Conservation (phyloP, 129 eudicot species). For the Lonicera japonica region DNA sequence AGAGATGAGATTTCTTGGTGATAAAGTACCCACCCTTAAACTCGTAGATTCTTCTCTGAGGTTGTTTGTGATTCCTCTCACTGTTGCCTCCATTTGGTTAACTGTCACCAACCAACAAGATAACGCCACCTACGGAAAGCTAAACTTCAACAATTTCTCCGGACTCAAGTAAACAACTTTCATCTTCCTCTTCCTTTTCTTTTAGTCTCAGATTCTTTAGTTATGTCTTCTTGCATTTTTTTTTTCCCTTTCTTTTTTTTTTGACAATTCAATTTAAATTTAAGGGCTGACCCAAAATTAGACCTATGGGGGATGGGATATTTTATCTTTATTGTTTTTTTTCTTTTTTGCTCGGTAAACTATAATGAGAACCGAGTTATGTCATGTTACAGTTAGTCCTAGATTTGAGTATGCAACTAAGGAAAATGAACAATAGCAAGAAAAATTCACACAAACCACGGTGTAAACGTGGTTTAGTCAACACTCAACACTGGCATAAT, state of each 20-base stretch:
- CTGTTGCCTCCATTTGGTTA: conserved; percentile 70
- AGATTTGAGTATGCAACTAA: too few relatives aligned
- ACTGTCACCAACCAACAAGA: conserved; percentile 65
- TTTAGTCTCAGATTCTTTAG: background rate
- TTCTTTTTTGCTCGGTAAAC: too few relatives aligned
- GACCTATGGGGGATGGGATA: too few relatives aligned
- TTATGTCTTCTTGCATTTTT: background rate
- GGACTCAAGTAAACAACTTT: conserved; percentile 63
- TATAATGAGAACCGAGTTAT: background rate
- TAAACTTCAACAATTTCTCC: conserved; percentile 52
- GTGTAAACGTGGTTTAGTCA: too few relatives aligned
- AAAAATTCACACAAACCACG: too few relatives aligned
- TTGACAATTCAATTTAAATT: background rate
- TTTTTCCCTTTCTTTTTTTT: background rate
- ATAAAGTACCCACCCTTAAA: conserved; percentile 35
- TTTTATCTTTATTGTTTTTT: too few relatives aligned
- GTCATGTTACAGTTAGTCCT: too few relatives aligned
- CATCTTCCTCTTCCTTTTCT: background rate
- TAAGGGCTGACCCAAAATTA: background rate
- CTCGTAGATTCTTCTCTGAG: conserved; percentile 66
- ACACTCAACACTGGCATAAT: too few relatives aligned
- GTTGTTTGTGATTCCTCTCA: conserved; percentile 63
- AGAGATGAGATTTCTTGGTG: conserved; percentile 45
- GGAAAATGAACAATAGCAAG: too few relatives aligned
- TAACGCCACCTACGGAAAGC: conserved; percentile 47